Evolutionary conservation across 2,329 filamentous ascomycete genomes (phyloP), one percentile per base, ranked within the genome.

Genomic region (Stemphylium vesicarium): DNA sequence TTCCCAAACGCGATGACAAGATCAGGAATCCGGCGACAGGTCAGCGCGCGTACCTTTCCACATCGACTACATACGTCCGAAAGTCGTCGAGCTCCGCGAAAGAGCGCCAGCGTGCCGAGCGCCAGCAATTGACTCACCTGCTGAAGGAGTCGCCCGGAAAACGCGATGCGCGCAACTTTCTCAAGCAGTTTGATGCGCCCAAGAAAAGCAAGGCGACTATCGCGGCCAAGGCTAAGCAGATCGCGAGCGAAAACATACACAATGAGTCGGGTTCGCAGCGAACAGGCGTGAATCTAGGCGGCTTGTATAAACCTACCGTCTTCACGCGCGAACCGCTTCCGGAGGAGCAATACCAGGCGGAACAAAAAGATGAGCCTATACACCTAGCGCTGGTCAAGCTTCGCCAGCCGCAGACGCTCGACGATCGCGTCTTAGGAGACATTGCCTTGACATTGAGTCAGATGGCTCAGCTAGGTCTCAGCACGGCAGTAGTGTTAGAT

Each of bases 371-470:
- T 7, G 81, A 84, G 60, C 80, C 78, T 31, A 74, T 90, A 15
- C 91, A 96, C 74, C 82, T 96, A 53, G 93, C 95, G 13, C 79
- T 99, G 52, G 87, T 97, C 62, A 96, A 96, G 76, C 81, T 99
- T 50, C 85, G 89, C 48, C 84, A 85, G 38, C 88, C 92, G 0
- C 88, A 96, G 65, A 76, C 81, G 1, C 82, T 96, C 41, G 83
- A 90, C 65, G 84, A 92, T 55, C 77, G 80, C 2, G 90, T 86
- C 0, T 72, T 98, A 10, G 77, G 83, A 40, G 93, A 92, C 1
- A 86, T 98, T 53, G 91, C 89, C 4, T 87, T 88, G 71, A 98
- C 95, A 0, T 77, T 99, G 36, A 88, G 88, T 26, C 94, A 96
- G 73, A 85, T 99, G 44, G 85, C 87, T 35, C 87, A 88, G 47